Evolutionary conservation across 2,329 filamentous ascomycete species (phyloP).

Genomic region (Neospermospora avenae): DNA sequence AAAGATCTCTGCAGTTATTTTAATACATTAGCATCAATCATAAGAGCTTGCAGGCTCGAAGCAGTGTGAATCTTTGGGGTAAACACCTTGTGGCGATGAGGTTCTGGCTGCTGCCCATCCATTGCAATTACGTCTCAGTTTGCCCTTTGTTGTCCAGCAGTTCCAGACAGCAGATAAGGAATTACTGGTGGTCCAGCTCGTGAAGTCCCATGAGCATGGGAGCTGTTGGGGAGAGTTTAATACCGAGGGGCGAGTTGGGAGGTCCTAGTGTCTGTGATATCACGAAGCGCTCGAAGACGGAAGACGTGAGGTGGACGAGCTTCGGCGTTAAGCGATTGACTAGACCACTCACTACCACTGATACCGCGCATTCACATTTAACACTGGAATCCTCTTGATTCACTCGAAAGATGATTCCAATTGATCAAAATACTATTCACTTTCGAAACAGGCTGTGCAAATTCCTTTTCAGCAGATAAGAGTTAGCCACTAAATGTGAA

Average conservation of each 20-base stretch:
- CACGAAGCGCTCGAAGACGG: neutral
- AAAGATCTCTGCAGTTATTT: slow-evolving; percentile 27
- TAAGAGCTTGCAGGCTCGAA: neutral
- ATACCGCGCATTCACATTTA: neutral
- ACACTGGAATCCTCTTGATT: neutral
- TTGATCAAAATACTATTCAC: too few species aligned
- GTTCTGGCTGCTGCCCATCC: slow-evolving; percentile 21
- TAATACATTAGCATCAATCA: slow-evolving; percentile 14
- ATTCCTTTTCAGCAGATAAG: too few species aligned
- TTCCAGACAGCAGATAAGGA: neutral
- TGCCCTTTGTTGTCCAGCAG: neutral
- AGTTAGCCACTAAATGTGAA: too few species aligned
- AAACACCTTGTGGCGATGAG: slow-evolving; percentile 29
- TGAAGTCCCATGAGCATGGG: slow-evolving; percentile 1
- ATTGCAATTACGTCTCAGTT: slow-evolving; percentile 18
- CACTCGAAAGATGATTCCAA: neutral
- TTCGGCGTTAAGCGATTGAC: slow-evolving; percentile 1
- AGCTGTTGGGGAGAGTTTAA: slow-evolving; percentile 8
- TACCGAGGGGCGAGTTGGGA: slow-evolving; percentile 5
- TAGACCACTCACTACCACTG: neutral
- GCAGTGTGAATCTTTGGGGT: neutral
- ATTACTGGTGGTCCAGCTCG: slow-evolving; percentile 13
- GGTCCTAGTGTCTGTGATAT: slow-evolving; percentile 6
- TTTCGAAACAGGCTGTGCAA: too few species aligned
- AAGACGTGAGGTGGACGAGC: neutral